phyloP scores from a whole-genome alignment of 257 asterid species.

The Capsicum baccatum region DNA sequence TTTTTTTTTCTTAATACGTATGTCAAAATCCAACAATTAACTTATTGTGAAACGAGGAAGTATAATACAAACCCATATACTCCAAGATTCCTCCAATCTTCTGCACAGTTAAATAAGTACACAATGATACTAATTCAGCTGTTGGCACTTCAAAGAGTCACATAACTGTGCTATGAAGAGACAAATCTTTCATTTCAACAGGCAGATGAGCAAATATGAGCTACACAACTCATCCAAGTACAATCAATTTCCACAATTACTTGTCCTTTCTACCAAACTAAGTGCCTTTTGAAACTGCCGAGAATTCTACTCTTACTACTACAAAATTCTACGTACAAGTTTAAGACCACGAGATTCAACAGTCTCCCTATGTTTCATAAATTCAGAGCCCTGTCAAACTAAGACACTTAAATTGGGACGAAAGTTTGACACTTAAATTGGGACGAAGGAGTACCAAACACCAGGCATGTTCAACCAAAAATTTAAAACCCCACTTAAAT shows the following conservation, averaged over 20 bases:
- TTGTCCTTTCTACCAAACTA: background rate
- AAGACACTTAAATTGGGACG: background rate
- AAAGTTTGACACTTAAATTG: background rate
- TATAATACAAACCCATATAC: background rate
- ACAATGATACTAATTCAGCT: background rate
- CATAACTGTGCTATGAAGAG: background rate
- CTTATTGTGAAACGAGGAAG: no score
- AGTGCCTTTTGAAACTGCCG: background rate
- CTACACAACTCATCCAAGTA: background rate
- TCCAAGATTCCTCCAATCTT: constrained; percentile 3
- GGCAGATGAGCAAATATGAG: background rate
- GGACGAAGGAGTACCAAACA: background rate
- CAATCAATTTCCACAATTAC: background rate
- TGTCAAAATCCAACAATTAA: no score
- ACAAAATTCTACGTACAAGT: no score
- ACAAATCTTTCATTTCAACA: constrained; percentile 20
- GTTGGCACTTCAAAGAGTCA: background rate
- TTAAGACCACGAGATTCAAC: no score
- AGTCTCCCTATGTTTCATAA: background rate
- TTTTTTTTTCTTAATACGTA: no score
- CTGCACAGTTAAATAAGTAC: background rate
- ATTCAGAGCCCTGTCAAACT: no score
- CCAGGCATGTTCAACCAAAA: background rate
- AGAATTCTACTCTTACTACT: no score
- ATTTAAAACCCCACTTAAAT: background rate